A percentile compares a stretch with the other conserved stretches of the same genome.
Conservation (phyloP, 1,284 basidiomycete genomes). For the Heliocybe sulcata region DNA sequence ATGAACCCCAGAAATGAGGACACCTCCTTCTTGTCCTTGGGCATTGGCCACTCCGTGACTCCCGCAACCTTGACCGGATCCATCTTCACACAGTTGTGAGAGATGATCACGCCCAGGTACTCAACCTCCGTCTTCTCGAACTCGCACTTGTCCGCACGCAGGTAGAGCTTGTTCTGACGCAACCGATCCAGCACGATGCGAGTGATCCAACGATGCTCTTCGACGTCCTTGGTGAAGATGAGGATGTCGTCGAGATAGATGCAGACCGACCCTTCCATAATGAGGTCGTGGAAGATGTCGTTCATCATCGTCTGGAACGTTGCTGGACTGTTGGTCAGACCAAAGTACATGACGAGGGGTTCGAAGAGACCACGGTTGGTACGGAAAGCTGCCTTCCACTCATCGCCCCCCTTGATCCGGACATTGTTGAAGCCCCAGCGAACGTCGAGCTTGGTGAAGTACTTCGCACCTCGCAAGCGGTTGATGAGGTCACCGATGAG, state of each 20-base stretch:
- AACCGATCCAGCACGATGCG: conserved; percentile 25
- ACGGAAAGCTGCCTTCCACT: conserved; percentile 19
- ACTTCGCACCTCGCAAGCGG: not conserved
- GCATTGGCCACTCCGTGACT: conserved; percentile 25
- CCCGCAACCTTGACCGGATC: conserved; percentile 25
- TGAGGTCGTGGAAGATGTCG: conserved; percentile 16
- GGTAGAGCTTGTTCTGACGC: conserved; percentile 17
- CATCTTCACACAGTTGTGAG: conserved; percentile 22
- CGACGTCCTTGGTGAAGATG: conserved; percentile 11
- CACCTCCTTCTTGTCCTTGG: conserved; percentile 18
- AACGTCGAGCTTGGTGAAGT: conserved; percentile 1
- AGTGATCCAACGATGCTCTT: conserved; percentile 13
- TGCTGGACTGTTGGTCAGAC: conserved; percentile 20
- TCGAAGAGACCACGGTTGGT: conserved; percentile 20
- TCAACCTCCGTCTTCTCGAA: conserved; percentile 23
- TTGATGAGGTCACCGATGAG: not conserved
- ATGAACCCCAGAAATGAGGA: conserved; percentile 32
- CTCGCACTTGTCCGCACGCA: conserved; percentile 31
- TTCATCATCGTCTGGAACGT: conserved; percentile 16
- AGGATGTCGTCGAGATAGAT: conserved; percentile 24
- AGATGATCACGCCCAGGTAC: conserved; percentile 31
- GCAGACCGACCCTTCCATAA: conserved; percentile 10
- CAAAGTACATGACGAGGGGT: conserved; percentile 20
- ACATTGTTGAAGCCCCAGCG: conserved; percentile 9
- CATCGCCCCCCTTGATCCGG: conserved; percentile 14